These are phyloP conservation scores for Nevesoporus exiguus DNA, from an alignment of 768 basidiomycete genomes.

Conservation along the genomic window DNA sequence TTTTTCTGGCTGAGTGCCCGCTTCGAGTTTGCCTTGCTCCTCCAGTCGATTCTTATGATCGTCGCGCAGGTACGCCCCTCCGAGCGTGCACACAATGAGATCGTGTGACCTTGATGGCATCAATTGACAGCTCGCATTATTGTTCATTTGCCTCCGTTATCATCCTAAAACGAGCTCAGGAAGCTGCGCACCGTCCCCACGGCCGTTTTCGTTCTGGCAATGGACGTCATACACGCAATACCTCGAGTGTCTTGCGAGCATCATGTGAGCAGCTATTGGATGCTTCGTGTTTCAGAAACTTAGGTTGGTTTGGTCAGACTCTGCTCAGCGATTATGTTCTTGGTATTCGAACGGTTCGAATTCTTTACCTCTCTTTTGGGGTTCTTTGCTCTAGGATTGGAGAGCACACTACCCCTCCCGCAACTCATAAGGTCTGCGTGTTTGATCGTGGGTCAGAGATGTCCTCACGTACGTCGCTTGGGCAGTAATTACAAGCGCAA, in stretches of 20 bases:
- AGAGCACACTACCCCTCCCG: constrained; percentile 84
- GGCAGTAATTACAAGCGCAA: constrained; percentile 72
- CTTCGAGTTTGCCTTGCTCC: constrained; percentile 73
- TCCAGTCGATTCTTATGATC: constrained; percentile 86
- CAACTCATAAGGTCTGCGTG: constrained; percentile 67
- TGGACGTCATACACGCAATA: constrained; percentile 77
- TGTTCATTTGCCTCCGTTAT: constrained; percentile 81
- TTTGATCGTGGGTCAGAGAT: constrained; percentile 3
- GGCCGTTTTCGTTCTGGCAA: constrained; percentile 82
- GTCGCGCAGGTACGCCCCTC: constrained; percentile 60
- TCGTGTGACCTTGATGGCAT: constrained; percentile 21
- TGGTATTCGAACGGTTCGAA: constrained; percentile 66
- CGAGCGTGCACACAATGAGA: constrained; percentile 2
- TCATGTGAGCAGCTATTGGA: constrained; percentile 49
- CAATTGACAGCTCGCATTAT: constrained; percentile 56
- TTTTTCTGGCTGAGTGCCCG: constrained; percentile 86
- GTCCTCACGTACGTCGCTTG: constrained; percentile 19
- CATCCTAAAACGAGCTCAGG: constrained; percentile 60
- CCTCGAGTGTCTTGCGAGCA: constrained; percentile 76
- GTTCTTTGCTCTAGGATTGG: constrained; percentile 75
- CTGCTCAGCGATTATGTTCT: constrained; percentile 66
- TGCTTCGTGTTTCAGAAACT: constrained; percentile 7
- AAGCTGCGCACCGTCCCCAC: constrained; percentile 51
- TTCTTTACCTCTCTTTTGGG: constrained; percentile 63
- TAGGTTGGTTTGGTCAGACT: constrained; percentile 38